phyloP scores from a whole-genome alignment of 257 asterid species.

The Capsicum rhomboideum region DNA sequence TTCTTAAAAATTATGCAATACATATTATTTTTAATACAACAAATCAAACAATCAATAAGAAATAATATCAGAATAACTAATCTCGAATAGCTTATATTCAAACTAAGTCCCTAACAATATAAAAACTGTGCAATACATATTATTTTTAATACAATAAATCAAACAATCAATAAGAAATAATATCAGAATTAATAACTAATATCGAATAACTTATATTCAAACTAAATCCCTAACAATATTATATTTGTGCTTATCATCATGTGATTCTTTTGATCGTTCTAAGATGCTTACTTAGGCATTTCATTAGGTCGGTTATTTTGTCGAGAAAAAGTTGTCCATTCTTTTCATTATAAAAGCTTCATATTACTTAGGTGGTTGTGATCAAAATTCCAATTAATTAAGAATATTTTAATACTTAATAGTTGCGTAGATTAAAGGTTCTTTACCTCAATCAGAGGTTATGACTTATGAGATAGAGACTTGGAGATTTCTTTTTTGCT shows the following conservation, averaged over 20 bases:
- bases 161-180: not conserved
- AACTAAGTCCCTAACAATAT: too few relatives aligned
- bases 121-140: too few relatives aligned
- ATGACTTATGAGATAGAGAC: not conserved
- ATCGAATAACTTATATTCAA: too few relatives aligned
- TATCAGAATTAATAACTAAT: not conserved
- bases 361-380: not conserved
- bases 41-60: too few relatives aligned
- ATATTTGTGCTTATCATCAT: constrained; percentile 5
- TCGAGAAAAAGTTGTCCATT: not conserved
- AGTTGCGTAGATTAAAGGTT: not conserved
- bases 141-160: not conserved
- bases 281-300: not conserved
- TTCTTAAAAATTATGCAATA: too few relatives aligned
- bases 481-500: not conserved
- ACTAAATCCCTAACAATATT: not conserved
- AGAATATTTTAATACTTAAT: not conserved
- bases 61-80: too few relatives aligned
- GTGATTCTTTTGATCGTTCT: constrained; percentile 11
- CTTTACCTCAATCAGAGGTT: not conserved
- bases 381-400: not conserved
- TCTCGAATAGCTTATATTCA: too few relatives aligned
- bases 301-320: constrained; percentile 4
- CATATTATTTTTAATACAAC: too few relatives aligned
- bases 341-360: not conserved